A percentile compares a stretch with the other conserved stretches of the same genome.
Evolutionary conservation across 2,329 filamentous ascomycete genomes (phyloP).

Genomic region (Mycocentrospora acerina): DNA sequence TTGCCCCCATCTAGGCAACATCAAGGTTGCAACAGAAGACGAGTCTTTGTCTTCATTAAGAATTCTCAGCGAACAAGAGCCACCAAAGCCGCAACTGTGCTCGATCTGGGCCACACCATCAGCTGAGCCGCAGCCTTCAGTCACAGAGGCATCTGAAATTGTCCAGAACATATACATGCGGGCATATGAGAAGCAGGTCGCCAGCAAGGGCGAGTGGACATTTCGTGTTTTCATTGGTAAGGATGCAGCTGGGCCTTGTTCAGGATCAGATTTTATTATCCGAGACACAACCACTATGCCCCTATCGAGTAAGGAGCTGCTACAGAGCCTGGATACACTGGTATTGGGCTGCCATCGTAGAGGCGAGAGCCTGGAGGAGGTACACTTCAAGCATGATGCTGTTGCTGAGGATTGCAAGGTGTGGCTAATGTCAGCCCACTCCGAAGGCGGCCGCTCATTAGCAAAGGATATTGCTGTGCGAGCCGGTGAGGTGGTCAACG

Average conservation of each 20-base stretch:
- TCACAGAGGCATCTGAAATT: conserved; percentile 30
- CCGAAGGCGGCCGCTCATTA: conserved; percentile 36
- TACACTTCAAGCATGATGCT: conserved; percentile 40
- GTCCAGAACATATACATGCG: conserved; percentile 37
- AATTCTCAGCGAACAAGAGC: conserved; percentile 26
- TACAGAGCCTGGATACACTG: conserved; percentile 34
- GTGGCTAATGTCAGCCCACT: conserved; percentile 37
- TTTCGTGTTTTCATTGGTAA: conserved; percentile 31
- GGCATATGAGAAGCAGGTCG: conserved; percentile 40
- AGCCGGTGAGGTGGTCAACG: conserved; percentile 35
- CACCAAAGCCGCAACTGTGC: conserved; percentile 33
- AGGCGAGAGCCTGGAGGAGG: conserved; percentile 40
- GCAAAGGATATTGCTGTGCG: conserved; percentile 38
- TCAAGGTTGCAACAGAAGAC: conserved; percentile 38
- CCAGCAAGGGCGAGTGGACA: conserved; percentile 32
- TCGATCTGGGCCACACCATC: conserved; percentile 39
- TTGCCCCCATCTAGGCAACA: conserved; percentile 36
- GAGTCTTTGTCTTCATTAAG: conserved; percentile 31
- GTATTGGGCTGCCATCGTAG: conserved; percentile 39
- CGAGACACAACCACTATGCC: conserved; percentile 22
- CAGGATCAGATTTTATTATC: conserved; percentile 33
- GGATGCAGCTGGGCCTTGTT: conserved; percentile 25
- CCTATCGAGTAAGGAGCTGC: conserved; percentile 21
- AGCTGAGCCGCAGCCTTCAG: conserved; percentile 16
- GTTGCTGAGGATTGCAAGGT: conserved; percentile 31